These are phyloP conservation scores for Vararia minispora DNA, from an alignment of 768 basidiomycete species.

Conservation along the genomic window DNA sequence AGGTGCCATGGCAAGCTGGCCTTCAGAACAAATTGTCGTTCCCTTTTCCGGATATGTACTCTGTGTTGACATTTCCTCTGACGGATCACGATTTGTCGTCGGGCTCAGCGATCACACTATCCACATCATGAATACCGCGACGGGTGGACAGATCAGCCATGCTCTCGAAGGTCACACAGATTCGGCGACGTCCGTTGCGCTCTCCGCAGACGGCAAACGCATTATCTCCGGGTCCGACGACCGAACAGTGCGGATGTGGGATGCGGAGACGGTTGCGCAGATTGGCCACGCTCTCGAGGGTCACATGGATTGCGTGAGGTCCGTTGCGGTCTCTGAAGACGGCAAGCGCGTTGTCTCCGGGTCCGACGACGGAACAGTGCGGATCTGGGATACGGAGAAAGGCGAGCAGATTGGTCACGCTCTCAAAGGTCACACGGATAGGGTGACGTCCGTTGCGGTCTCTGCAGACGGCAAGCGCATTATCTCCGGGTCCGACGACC, in stretches of 20 bases:
- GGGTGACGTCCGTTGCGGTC: not conserved
- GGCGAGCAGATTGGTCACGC: not conserved
- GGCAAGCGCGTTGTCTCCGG: constrained; percentile 1
- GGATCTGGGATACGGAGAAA: constrained; percentile 5
- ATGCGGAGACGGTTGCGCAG: not conserved
- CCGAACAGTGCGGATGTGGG: constrained; percentile 2
- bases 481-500: constrained; percentile 26
- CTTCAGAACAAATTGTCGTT: not conserved
- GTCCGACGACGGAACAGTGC: constrained; percentile 1
- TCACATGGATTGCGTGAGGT: constrained; percentile 33
- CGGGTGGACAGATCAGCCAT: constrained; percentile 29
- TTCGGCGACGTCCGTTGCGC: constrained; percentile 9
- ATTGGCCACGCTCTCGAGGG: not conserved
- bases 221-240: constrained; percentile 28
- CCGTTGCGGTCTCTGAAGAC: constrained; percentile 34
- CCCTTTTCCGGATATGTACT: not conserved
- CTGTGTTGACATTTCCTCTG: not conserved
- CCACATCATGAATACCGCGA: not conserved
- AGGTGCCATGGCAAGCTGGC: constrained; percentile 7
- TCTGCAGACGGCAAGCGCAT: constrained; percentile 11
- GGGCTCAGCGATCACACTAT: not conserved
- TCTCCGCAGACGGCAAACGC: constrained; percentile 10
- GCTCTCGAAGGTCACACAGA: constrained; percentile 14
- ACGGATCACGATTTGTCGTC: constrained; percentile 18
- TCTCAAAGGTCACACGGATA: not conserved